Evolutionary conservation across 106 monocot genomes (phyloP), one percentile per base, ranked within the genome.

Genomic region (Dendrobium huoshanense): DNA sequence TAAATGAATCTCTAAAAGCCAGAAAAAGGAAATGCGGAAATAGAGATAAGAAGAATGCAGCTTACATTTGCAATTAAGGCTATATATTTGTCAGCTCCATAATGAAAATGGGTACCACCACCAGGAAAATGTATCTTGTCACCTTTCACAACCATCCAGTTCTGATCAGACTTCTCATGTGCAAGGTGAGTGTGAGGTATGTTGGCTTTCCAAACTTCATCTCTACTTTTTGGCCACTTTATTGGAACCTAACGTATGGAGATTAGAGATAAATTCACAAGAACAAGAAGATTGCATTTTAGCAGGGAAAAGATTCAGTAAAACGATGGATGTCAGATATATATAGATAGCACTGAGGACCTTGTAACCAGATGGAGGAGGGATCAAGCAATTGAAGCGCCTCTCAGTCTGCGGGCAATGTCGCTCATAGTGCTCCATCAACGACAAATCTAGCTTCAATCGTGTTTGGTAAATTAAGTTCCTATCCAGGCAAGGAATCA

Each of bases 351-450:
- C 74, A 74, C 13, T 7, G 1, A n/a, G 61, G 31, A 88, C 92
- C 86, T 86, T 89, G 79, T 92, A 92, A 73, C 83, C 86, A 55
- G 25, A 77, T 58, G 92, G 92, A 40, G 92, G 89, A 45, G 89
- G 92, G 67, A 88, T 90, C 74, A 92, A 84, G 82, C 92, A 92
- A 86, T 92, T 92, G 77, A 77, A 88, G 24, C 89, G 87, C 79
- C 92, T 86, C 70, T 92, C 89, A 67, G 86, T 73, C 27, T 80
- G 89, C 56, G 92, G 89, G 73, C 92, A 92, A 77, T 92, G 92
- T 68, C 92, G 86, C 80, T 92, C 92, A 77, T 92, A 92, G 37
- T 92, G 92, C 55, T 90, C 92, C 92, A 89, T 92, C 33, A 92
- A 75, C 79, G 85, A 82, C 9, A 92, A 43, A 83, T 92, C 87